Base-by-base conservation (phyloP, 257 asterid species). In the Galeopsis tetrahit region DNA sequence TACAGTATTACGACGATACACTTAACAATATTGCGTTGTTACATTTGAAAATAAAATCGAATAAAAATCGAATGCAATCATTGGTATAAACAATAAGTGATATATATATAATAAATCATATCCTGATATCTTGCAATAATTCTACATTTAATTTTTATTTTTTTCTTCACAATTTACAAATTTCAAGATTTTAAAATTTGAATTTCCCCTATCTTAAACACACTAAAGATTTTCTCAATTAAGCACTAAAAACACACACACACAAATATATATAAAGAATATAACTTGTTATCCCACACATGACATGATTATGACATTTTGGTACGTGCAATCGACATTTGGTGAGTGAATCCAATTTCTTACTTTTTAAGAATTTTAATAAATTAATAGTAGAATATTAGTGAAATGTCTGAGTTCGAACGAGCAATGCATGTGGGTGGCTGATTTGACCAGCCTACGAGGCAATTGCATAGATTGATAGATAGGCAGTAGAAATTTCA, bases 351-450 rank as follows among this genome's bases (percentile, higher is more conserved):
- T 28, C 36, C 40, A 28, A 17, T 14, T 49, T 49, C 9, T 49
- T 49, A 49, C 56, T 38, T 63, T 72, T 31, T 63, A 51, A 21
- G 28, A 36, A 34, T 55, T 40, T 2, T 9, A 31, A 38, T 15
- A 15, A 17, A 53, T 35, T 13, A 44, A 7, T n/a, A 49, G 6
- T 66, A 46, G 13, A 46, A 11, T 48, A 34, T 68, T 15, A 55
- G 51, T 59, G 3, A 73, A 49, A 17, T 58, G 53, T 39, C 48
- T 36, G 57, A 32, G 13, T 10, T 75, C 32, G 7, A 59, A 56
- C 3, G 7, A 62, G 57, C 66, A 68, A 33, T 44, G 56, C 68
- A 73, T 56, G 77, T 63, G 73, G 49, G 75, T 40, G 70, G 76
- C 42, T 56, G 72, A 57, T 60, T 72, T 70, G 71, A 58, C 70